Percentiles rank a stretch among this genome's conserved stretches.
Evolutionary conservation across 2,329 filamentous ascomycete genomes (phyloP).

Genomic region (Pyrenophora graminea): DNA sequence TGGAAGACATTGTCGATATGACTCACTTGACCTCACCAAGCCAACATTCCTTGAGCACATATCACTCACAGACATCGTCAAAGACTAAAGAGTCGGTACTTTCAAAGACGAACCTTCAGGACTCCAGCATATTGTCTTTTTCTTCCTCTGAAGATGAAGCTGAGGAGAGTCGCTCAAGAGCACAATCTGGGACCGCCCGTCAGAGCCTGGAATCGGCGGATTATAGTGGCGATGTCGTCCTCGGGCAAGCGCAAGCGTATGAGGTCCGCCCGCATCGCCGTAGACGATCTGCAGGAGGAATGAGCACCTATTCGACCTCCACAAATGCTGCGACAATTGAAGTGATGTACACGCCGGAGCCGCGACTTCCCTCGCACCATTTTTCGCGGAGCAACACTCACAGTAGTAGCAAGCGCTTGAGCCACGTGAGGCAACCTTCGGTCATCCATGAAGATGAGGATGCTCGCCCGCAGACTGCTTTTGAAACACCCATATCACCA

Average conservation of each 20-base stretch:
- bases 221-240: constrained; percentile 41
- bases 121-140: constrained; percentile 47
- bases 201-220: constrained; percentile 43
- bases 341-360: constrained; percentile 45
- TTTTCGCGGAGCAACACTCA: constrained; percentile 22
- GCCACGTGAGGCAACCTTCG: constrained; percentile 45
- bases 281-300: constrained; percentile 35
- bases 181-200: constrained; percentile 27
- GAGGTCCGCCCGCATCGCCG: constrained; percentile 36
- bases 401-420: constrained; percentile 31
- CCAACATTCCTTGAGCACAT: constrained; percentile 34
- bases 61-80: constrained; percentile 31
- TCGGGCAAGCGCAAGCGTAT: constrained; percentile 46
- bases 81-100: constrained; percentile 42
- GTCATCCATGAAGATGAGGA: constrained; percentile 44
- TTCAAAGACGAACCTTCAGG: constrained; percentile 41
- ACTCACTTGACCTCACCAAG: constrained; percentile 37
- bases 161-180: constrained; percentile 22
- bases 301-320: constrained; percentile 41
- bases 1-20: constrained; percentile 28
- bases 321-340: constrained; percentile 47
- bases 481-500: constrained; percentile 29
- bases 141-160: constrained; percentile 47
- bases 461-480: constrained; percentile 36
- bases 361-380: constrained; percentile 24